Percentiles rank a stretch among this genome's conserved stretches.
These are phyloP conservation scores for Ophiostoma quercus DNA, from an alignment of 2,329 filamentous ascomycete species.

Conservation along the genomic window DNA sequence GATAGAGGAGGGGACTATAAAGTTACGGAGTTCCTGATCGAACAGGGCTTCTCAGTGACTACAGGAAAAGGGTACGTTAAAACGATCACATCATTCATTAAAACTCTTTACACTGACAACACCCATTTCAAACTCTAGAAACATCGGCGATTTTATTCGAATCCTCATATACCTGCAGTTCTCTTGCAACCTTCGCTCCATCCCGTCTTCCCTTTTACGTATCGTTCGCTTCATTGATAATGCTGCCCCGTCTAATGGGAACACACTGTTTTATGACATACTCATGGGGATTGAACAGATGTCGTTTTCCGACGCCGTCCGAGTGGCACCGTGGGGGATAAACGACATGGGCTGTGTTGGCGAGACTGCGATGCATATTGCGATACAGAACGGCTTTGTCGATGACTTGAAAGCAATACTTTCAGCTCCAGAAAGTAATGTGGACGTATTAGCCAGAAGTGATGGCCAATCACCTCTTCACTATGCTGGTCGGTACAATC, in stretches of 20 bases:
- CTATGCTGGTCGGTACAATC: not conserved
- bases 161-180: too few relatives aligned
- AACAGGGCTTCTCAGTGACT: not conserved
- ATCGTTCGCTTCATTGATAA: not conserved
- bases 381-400: not conserved
- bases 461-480: not conserved
- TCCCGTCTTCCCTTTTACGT: not conserved
- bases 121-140: too few relatives aligned
- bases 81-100: not conserved
- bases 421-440: not conserved
- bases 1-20: too few relatives aligned
- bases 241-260: not conserved
- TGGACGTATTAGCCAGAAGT: not conserved
- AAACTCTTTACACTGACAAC: not conserved
- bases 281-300: not conserved
- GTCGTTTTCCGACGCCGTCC: not conserved
- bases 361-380: not conserved
- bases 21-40: not conserved
- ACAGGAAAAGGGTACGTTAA: not conserved
- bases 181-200: too few relatives aligned
- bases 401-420: not conserved
- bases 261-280: not conserved
- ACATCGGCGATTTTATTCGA: too few relatives aligned
- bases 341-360: not conserved
- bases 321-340: not conserved